Evolutionary conservation across 306 rosid species (phyloP), one percentile per base, ranked within the genome.

Genomic region (Glycine tomentella): DNA sequence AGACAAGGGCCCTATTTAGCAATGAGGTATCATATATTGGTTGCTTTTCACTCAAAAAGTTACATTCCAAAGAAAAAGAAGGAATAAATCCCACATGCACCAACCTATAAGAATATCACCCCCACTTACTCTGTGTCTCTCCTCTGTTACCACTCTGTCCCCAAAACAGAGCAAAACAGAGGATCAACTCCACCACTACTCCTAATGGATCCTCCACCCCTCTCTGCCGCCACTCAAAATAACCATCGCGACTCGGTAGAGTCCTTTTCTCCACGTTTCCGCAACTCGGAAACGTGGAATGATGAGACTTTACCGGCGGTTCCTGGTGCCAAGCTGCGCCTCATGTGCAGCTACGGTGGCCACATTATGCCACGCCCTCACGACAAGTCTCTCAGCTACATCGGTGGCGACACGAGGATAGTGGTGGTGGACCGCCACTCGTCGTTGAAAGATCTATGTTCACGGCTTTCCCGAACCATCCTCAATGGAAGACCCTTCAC

Each of bases 271-370:
- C n/a, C n/a, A n/a, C n/a, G n/a, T n/a, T n/a, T n/a, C n/a, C n/a
- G n/a, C n/a, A n/a, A n/a, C n/a, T n/a, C 93, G 0, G 97, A 93
- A 25, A 5, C 89, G 3, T 88, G 86, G 90, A 76, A 38, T 7
- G 93, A 90, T 17, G 92, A 91, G 52, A 84, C 87, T 34, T 78
- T 88, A 7, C 85, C 94, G 0, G 87, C 81, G 0, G 84, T 96
- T 40, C 96, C 97, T 0, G 92, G 93, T 1, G 84, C 88, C 69
- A 96, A 90, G 86, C 92, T 96, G 55, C 98, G 97, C 13, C 87
- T 96, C 3, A 96, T 96, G 99, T 93, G 99, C 82, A 93, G 99
- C 87, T 96, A 89, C 34, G 99, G 99, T 6, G 99, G 99, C 65
- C 99, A 92, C 77, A 93, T 96, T 82, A 89, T 96, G 84, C 98